phyloP scores from a whole-genome alignment of 805 yeast species.

The Sungouiella blattae region DNA sequence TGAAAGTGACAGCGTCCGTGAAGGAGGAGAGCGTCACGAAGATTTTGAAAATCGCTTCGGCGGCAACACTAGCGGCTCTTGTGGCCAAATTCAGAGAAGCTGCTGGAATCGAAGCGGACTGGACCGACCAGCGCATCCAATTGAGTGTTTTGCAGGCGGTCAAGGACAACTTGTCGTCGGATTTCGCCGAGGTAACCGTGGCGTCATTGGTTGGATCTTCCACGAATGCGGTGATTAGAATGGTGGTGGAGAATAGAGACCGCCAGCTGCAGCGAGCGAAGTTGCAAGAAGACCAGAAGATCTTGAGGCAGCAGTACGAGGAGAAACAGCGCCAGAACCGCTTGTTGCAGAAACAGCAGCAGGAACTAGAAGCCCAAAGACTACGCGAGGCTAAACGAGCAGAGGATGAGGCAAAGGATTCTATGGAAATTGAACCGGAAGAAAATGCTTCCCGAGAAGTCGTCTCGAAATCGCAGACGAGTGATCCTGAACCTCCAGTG shows the following conservation, averaged over 20 bases:
- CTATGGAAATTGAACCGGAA: not conserved
- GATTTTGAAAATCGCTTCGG: conserved; percentile 5
- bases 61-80: conserved; percentile 4
- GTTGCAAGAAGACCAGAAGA: conserved; percentile 5
- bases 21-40: conserved; percentile 5
- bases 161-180: conserved; percentile 4
- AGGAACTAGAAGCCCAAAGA: too few relatives aligned
- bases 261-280: conserved; percentile 1
- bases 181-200: conserved; percentile 4
- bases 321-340: conserved; percentile 1
- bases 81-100: conserved; percentile 2
- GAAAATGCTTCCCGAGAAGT: too few relatives aligned
- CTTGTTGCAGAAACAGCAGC: not conserved
- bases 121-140: conserved; percentile 17
- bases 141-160: conserved; percentile 9
- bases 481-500: not conserved
- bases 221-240: conserved; percentile 13
- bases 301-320: conserved; percentile 1
- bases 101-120: conserved; percentile 14
- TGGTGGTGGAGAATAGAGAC: conserved; percentile 6
- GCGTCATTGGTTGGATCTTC: conserved; percentile 13
- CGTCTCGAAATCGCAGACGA: not conserved
- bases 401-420: not conserved
- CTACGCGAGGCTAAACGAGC: not conserved
- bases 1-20: conserved; percentile 9